A percentile compares a stretch with the other conserved stretches of the same genome.
Conservation (phyloP, 768 basidiomycete genomes). For the Scleroderma bovista region DNA sequence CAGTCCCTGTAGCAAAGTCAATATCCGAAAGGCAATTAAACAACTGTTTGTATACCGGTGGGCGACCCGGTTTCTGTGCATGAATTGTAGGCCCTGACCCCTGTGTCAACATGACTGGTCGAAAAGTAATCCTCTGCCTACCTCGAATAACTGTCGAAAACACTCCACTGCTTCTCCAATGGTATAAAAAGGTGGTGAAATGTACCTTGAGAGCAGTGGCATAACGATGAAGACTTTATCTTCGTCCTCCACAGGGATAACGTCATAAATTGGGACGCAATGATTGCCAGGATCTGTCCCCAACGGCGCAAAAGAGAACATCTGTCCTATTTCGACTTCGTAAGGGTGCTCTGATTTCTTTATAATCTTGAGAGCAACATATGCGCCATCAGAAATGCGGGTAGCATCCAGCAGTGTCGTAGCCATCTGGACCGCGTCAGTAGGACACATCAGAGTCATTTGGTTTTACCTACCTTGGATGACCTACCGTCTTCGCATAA, state of each 20-base stretch:
- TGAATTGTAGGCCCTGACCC: constrained; percentile 29
- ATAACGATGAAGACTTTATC: constrained; percentile 22
- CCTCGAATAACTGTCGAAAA: constrained; percentile 28
- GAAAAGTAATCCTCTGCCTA: not conserved
- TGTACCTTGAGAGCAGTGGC: constrained; percentile 22
- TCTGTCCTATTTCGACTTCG: constrained; percentile 19
- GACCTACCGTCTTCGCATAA: constrained; percentile 2
- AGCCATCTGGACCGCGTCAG: not conserved
- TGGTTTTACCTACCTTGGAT: not conserved
- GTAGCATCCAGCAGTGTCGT: constrained; percentile 23
- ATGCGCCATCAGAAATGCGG: constrained; percentile 18
- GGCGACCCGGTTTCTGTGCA: constrained; percentile 30
- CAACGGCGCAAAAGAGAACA: constrained; percentile 12
- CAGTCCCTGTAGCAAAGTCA: constrained; percentile 19
- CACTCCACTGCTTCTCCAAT: constrained; percentile 24
- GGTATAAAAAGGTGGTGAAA: constrained; percentile 15
- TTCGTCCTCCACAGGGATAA: constrained; percentile 2
- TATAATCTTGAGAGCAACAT: constrained; percentile 28
- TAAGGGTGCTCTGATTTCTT: constrained; percentile 3
- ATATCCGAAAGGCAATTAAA: constrained; percentile 1
- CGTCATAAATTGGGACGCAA: constrained; percentile 11
- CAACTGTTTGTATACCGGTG: constrained; percentile 26
- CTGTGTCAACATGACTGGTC: too few species aligned
- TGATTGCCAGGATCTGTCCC: not conserved
- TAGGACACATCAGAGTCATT: too few species aligned